Evolutionary conservation across 2,329 filamentous ascomycete species (phyloP).

Genomic region (Colletotrichum lindemuthianum): DNA sequence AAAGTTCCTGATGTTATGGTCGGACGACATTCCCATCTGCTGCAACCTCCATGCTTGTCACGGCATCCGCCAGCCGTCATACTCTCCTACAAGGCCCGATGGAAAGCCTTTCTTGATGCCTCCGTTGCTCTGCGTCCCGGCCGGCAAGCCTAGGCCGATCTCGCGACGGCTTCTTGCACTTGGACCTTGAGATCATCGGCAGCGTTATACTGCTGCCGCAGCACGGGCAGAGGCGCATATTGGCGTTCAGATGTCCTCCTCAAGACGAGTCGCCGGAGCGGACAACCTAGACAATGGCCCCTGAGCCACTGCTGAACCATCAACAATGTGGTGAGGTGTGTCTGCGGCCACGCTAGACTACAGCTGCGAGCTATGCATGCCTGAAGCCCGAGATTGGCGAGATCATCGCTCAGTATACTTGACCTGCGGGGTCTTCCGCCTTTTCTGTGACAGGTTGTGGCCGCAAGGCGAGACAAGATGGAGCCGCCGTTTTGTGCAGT

Average conservation of each 20-base stretch:
- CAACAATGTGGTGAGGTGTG: conserved; percentile 4
- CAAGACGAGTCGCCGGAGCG: neutral
- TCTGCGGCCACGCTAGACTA: conserved; percentile 2
- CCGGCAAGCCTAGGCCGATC: conserved; percentile 29
- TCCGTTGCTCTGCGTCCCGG: conserved; percentile 10
- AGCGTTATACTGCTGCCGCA: conserved; percentile 25
- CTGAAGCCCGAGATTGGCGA: conserved; percentile 28
- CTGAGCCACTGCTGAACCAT: conserved; percentile 6
- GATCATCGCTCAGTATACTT: conserved; percentile 23
- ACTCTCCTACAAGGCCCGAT: neutral
- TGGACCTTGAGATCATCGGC: conserved; percentile 27
- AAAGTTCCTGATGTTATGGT: conserved; percentile 30
- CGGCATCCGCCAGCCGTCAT: conserved; percentile 23
- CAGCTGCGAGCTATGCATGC: conserved; percentile 21
- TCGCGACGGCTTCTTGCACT: conserved; percentile 30
- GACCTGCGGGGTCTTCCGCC: conserved; percentile 9
- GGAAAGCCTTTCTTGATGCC: neutral
- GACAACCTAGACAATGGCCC: neutral
- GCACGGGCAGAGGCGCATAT: neutral
- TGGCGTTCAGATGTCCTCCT: neutral
- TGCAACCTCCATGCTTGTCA: conserved; percentile 27
- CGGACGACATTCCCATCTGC: conserved; percentile 20
- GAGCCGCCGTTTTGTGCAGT: conserved; percentile 6
- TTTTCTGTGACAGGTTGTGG: conserved; percentile 7
- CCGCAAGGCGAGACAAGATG: conserved; percentile 10